phyloP scores from a whole-genome alignment of 768 basidiomycete species.

The Tephrocybe sp. region DNA sequence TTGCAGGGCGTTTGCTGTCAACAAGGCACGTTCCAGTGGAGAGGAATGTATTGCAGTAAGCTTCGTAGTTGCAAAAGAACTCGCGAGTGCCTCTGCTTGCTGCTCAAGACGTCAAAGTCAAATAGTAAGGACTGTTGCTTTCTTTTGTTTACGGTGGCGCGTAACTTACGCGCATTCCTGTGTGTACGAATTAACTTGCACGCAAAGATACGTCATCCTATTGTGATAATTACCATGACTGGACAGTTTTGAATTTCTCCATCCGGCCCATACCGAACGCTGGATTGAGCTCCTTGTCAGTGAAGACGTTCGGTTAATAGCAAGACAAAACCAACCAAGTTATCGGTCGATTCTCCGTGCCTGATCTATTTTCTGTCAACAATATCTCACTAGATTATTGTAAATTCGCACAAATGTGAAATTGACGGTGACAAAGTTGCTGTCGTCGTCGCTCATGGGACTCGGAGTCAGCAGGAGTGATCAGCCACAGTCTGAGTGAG shows the following conservation, averaged over 20 bases:
- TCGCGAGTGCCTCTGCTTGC: constrained; percentile 67
- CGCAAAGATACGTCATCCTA: not conserved
- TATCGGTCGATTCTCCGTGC: constrained; percentile 78
- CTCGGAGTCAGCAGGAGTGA: no score
- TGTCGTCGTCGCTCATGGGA: not conserved
- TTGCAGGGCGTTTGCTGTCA: constrained; percentile 57
- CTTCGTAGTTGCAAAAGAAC: constrained; percentile 42
- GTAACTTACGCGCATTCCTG: constrained; percentile 54
- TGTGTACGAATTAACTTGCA: not conserved
- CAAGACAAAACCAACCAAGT: constrained; percentile 44
- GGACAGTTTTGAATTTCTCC: constrained; percentile 68
- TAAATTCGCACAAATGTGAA: constrained; percentile 40
- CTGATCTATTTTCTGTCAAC: constrained; percentile 45
- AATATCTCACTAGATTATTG: not conserved
- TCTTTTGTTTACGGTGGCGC: not conserved
- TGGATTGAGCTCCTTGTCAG: not conserved
- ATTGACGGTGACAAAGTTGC: constrained; percentile 25
- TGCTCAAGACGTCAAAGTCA: constrained; percentile 17
- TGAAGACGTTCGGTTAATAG: not conserved
- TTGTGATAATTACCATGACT: constrained; percentile 56
- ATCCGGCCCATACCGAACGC: constrained; percentile 66
- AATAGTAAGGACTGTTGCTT: no score
- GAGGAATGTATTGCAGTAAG: constrained; percentile 66
- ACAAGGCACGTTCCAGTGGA: constrained; percentile 58
- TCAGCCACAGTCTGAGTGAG: no score